phyloP scores from a whole-genome alignment of 2,329 filamentous ascomycete genomes.

The Tolypocladium inflatum region DNA sequence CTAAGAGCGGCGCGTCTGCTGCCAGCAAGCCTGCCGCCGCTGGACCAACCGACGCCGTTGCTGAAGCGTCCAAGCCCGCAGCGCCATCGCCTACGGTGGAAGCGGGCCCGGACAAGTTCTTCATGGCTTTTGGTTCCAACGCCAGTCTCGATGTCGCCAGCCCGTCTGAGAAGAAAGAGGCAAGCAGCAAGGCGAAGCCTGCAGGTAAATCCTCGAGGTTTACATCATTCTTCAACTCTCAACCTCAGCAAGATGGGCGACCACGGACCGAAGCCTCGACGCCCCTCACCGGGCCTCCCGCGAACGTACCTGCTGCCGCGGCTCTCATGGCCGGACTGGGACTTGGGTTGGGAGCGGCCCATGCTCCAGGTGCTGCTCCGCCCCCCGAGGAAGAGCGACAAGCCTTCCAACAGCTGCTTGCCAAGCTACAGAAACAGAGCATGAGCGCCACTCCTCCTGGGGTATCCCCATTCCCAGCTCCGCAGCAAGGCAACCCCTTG shows the following conservation, averaged over 20 bases:
- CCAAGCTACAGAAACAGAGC: conserved; percentile 63
- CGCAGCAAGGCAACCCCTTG: conserved; percentile 20
- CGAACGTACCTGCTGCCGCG: conserved; percentile 4
- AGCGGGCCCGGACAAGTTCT: conserved; percentile 67
- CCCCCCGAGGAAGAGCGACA: conserved; percentile 63
- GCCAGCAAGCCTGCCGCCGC: conserved; percentile 25
- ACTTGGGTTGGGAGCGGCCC: neutral
- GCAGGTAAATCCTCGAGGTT: conserved; percentile 69
- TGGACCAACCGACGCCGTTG: conserved; percentile 22
- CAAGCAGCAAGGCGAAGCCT: conserved; percentile 43
- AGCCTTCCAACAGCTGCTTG: conserved; percentile 73
- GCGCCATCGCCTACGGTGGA: conserved; percentile 55
- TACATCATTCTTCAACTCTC: conserved; percentile 60
- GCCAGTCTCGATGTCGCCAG: conserved; percentile 38
- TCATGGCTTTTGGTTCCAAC: conserved; percentile 44
- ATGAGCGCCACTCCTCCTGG: conserved; percentile 35
- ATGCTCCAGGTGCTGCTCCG: neutral
- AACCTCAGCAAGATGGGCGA: conserved; percentile 39
- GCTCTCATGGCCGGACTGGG: conserved; percentile 1
- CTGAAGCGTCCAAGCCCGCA: conserved; percentile 42
- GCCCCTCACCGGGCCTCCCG: conserved; percentile 24
- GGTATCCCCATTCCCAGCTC: conserved; percentile 32
- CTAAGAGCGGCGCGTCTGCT: conserved; percentile 28
- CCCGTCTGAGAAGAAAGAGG: conserved; percentile 36
- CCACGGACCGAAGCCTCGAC: conserved; percentile 39